Base-by-base conservation (phyloP, 768 basidiomycete genomes). In the Auricularia heimuer region DNA sequence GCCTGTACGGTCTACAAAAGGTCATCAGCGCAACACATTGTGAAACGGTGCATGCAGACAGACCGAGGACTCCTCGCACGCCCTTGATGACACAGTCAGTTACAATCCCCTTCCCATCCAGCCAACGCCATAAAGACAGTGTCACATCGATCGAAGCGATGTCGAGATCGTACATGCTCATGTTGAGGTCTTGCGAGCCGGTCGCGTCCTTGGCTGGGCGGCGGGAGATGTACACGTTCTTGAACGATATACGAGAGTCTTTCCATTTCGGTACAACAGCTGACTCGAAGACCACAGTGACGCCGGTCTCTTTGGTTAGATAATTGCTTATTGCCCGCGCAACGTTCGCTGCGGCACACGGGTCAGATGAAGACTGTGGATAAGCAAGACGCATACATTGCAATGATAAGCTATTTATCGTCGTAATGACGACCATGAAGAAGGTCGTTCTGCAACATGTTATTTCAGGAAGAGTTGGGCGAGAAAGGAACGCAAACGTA, bases 191-290 rank as follows among this genome's bases (percentile, higher is more conserved):
- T 34, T 67, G 65, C 2, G 64, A 18, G 35, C 39, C 10, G 63
- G 65, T n/a, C 8, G 70, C 36, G 4, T 69, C 67, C 10, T 73
- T 66, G 36, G 70, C 67, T 2, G 92, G 89, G 4, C 93, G 82
- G 10, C 93, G 87, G 29, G 94, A 95, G 58, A 99, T 81, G 70
- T 91, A 98, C 54, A 98, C 95, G 69, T 98, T 97, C 73, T 93
- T 93, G 82, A 99, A 96, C 0, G 94, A 94, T 63, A 99, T 88
- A 14, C 89, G 88, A 10, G 94, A 95, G 70, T 95, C 92, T 67
- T 93, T 91, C 94, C 95, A 97, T 74, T 93, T 94, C 2, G 97
- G 96, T 10, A 98, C 95, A 70, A 98, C 95, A 36, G 97, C 97
- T 3, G 92, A 94, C 75, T 99, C 97, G 73, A 98, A 98, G 63